A percentile compares a stretch with the other conserved stretches of the same genome.
These are phyloP conservation scores for Rhizophora apiculata DNA, from an alignment of 345 rosid genomes.

Conservation along the genomic window DNA sequence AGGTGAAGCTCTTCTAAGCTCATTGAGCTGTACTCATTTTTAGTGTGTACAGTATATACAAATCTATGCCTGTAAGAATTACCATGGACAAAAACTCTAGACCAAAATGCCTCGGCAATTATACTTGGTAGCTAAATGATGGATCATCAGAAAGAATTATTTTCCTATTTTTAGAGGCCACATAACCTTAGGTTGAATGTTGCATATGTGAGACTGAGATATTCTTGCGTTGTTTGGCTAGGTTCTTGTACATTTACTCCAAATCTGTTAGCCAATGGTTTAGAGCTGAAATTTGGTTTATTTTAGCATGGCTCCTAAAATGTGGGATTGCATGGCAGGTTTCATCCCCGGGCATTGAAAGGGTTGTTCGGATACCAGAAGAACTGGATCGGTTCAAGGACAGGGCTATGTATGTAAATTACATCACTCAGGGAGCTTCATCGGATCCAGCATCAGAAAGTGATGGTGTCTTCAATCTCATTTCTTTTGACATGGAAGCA, in stretches of 20 bases:
- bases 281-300: slow-evolving; percentile 11
- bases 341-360: slow-evolving; percentile 87
- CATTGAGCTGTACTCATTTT: background rate
- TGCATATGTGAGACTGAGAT: too few species aligned
- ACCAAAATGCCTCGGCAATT: background rate
- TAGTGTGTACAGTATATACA: too few species aligned
- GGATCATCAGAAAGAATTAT: too few species aligned
- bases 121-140: too few species aligned
- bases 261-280: background rate
- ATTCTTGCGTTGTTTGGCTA: too few species aligned
- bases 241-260: too few species aligned
- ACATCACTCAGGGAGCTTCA: slow-evolving; percentile 28
- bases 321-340: slow-evolving; percentile 43
- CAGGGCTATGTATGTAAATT: slow-evolving; percentile 63
- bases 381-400: slow-evolving; percentile 84
- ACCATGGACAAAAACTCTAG: background rate
- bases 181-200: too few species aligned
- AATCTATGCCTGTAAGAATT: too few species aligned
- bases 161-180: too few species aligned
- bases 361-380: slow-evolving; percentile 70
- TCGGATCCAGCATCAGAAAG: slow-evolving; percentile 31
- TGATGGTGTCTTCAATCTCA: slow-evolving; percentile 69
- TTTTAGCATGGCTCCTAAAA: background rate
- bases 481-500: slow-evolving; percentile 57
- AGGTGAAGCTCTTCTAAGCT: slow-evolving; percentile 40